Evolutionary conservation across 1,284 basidiomycete genomes (phyloP).

Genomic region (Pseudozyma thailandica): DNA sequence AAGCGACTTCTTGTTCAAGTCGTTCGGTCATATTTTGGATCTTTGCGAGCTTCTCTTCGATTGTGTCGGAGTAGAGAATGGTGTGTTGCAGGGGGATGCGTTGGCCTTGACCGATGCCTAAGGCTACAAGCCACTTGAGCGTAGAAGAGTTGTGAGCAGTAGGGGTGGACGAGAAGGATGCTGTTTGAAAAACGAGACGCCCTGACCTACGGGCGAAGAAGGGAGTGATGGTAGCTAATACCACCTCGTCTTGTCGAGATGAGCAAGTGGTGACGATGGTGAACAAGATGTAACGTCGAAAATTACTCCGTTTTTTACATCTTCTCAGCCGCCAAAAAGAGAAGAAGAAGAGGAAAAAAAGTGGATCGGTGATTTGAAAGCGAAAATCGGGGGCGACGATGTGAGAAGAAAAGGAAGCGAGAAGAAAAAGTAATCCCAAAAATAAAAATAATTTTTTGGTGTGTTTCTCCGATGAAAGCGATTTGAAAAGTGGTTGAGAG

Average conservation of each 20-base stretch:
- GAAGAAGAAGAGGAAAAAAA: not conserved
- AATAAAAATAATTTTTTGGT: too few species aligned
- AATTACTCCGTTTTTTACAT: not conserved
- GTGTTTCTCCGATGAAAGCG: too few species aligned
- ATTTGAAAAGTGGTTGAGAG: constrained; percentile 9
- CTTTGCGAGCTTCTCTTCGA: constrained; percentile 26
- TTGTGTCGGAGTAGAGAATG: constrained; percentile 30
- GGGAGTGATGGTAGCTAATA: too few species aligned
- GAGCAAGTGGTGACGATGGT: not conserved
- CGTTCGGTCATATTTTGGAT: constrained; percentile 31
- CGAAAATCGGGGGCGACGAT: constrained; percentile 6
- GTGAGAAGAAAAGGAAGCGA: constrained; percentile 16
- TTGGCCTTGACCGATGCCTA: constrained; percentile 36
- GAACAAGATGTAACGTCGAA: not conserved
- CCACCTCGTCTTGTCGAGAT: too few species aligned
- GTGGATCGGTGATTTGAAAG: constrained; percentile 2
- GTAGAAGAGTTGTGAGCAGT: not conserved
- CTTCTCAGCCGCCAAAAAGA: not conserved
- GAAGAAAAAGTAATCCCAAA: too few species aligned
- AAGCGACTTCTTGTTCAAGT: constrained; percentile 16
- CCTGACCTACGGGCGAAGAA: too few species aligned
- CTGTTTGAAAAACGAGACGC: not conserved
- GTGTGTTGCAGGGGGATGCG: constrained; percentile 26
- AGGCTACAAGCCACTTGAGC: constrained; percentile 23
- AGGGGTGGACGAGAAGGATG: not conserved